Evolutionary conservation across 2,329 filamentous ascomycete species (phyloP).

Genomic region (Hortaea werneckii): DNA sequence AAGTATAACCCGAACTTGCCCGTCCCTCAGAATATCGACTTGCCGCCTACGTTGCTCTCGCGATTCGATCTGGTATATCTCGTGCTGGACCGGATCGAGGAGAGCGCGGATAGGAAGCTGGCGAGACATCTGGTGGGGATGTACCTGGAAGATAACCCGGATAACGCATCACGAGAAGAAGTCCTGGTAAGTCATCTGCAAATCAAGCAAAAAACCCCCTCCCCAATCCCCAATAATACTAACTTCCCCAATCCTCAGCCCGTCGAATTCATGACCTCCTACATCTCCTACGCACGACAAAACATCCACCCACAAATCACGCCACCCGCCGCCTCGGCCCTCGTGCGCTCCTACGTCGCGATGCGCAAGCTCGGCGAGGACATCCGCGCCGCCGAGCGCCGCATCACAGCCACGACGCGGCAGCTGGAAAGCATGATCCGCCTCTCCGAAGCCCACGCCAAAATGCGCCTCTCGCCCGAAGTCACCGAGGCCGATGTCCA

Average conservation of each 20-base stretch:
- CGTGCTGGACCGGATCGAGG: constrained; percentile 87
- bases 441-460: constrained; percentile 88
- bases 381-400: constrained; percentile 72
- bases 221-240: too few species aligned
- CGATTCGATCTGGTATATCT: constrained; percentile 97
- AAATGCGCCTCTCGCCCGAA: constrained; percentile 74
- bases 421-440: constrained; percentile 99
- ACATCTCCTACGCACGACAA: constrained; percentile 90
- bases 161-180: constrained; percentile 68
- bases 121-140: constrained; percentile 90
- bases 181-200: constrained; percentile 55
- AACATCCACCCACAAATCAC: constrained; percentile 77
- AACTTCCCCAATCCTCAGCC: too few species aligned
- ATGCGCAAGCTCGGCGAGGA: constrained; percentile 80
- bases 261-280: constrained; percentile 88
- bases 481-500: constrained; percentile 76
- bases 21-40: constrained; percentile 94
- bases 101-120: constrained; percentile 75
- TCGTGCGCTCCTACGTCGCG: constrained; percentile 79
- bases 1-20: constrained; percentile 94
- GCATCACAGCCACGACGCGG: constrained; percentile 93
- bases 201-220: background rate
- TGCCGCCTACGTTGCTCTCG: constrained; percentile 86
- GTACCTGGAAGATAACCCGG: constrained; percentile 90
- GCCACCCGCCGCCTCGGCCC: constrained; percentile 66